Conservation (phyloP, 495 filamentous ascomycete species). For the Aspergillus heteromorphus region DNA sequence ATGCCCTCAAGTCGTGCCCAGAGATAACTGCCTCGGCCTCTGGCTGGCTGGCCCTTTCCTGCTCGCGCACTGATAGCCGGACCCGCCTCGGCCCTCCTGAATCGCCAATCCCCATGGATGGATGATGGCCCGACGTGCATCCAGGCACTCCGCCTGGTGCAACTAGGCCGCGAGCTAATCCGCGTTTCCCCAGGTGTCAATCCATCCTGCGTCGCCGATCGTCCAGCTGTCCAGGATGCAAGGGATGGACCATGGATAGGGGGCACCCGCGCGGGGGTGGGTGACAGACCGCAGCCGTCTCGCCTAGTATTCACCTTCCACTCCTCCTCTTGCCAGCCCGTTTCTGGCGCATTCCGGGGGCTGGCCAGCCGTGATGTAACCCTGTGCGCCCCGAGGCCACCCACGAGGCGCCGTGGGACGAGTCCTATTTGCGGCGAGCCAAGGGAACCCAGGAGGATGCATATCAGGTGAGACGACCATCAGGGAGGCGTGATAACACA, state of each 20-base stretch:
- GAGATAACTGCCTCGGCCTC: too few relatives aligned
- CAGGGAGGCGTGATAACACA: not conserved
- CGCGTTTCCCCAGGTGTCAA: not conserved
- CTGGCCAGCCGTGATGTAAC: not conserved
- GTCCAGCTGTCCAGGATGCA: not conserved
- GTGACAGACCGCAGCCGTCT: too few relatives aligned
- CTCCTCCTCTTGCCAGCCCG: too few relatives aligned
- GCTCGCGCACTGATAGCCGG: not conserved
- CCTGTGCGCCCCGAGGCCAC: not conserved
- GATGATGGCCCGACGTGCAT: slow-evolving; percentile 27
- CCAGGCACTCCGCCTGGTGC: slow-evolving; percentile 12
- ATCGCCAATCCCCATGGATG: slow-evolving; percentile 24
- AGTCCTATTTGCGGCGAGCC: not conserved
- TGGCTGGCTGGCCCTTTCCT: too few relatives aligned
- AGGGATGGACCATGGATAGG: not conserved
- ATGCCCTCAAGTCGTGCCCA: too few relatives aligned
- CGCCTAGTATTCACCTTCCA: too few relatives aligned
- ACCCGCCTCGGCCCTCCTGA: not conserved
- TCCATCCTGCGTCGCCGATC: not conserved
- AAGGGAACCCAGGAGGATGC: not conserved
- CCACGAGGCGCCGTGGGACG: not conserved
- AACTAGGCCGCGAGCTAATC: not conserved
- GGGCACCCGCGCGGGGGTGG: too few relatives aligned
- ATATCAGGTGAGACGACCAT: not conserved
- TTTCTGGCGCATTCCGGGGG: too few relatives aligned